Base-by-base conservation (phyloP, 495 filamentous ascomycete species). In the Patellaria atrata region DNA sequence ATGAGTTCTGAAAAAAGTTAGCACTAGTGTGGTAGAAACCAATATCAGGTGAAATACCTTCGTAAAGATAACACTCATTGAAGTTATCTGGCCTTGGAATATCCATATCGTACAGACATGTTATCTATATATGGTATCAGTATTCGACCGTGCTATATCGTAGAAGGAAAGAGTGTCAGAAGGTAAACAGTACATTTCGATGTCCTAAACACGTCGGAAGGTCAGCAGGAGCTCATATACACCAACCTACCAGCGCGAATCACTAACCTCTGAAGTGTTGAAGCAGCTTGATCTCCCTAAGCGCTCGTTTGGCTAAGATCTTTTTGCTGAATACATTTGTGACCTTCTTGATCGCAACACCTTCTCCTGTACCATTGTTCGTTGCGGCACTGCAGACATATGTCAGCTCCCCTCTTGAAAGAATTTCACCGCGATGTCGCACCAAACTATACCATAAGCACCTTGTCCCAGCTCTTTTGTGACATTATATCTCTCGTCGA, bases 241-340 rank as follows among this genome's bases (percentile, higher is more conserved):
- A 13, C 20, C n/a, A 6, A 20, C 27, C 38, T 21, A 26, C 25
- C 16, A 12, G 31, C 12, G 19, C 15, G 15, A 22, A 9, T 12
- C 17, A 28, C 57, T 45, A 22, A 48, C 89, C 89, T 53, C 89
- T 62, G 68, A 97, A 97, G 54, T 97, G 89, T 64, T 94, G 91
- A 39, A 97, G 69, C 40, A 97, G 72, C 70, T 97, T 97, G 59
- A 97, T 94, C 63, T 97, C 89, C 57, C 91, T 73, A 64, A 97
- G 60, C 35, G 91, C 89, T 45, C 89, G 81, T 70, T 97, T 97
- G 40, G 89, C 89, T 40, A 97, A 65, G 46, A 97, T 97, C 75
- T 96, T 96, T 66, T 97, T 97, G 72, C 85, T 94, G 68, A 97
- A 96, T 41, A 97, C 91, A 79, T 97, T 97, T 60, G 89, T 97